A percentile compares a stretch with the other conserved stretches of the same genome.
Conservation (phyloP, 2,329 filamentous ascomycete species). For the Trichoderma lentiforme region DNA sequence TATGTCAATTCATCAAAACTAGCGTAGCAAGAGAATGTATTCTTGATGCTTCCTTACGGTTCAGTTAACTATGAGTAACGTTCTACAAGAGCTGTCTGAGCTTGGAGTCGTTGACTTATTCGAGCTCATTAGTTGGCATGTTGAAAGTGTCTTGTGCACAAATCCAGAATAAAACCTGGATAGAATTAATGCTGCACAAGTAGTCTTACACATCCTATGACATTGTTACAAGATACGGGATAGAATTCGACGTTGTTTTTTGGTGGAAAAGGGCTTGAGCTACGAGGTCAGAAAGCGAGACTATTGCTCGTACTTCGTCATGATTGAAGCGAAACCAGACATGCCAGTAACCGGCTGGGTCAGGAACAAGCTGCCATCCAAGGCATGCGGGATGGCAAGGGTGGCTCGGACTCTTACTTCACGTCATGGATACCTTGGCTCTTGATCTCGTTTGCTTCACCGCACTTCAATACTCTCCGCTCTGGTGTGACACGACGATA, state of each 20-base stretch:
- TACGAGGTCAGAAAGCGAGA: background rate
- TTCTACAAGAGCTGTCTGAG: background rate
- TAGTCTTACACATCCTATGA: background rate
- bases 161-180: background rate
- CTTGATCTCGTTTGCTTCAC: background rate
- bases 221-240: background rate
- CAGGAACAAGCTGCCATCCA: background rate
- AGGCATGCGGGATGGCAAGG: background rate
- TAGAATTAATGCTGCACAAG: background rate
- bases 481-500: slow-evolving; percentile 14
- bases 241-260: too few species aligned
- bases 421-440: background rate
- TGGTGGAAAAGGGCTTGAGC: background rate
- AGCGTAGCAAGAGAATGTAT: background rate
- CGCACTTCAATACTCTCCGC: slow-evolving; percentile 12
- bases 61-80: background rate
- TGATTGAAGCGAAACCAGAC: background rate
- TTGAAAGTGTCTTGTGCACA: background rate
- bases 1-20: background rate
- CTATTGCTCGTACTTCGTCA: background rate
- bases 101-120: background rate
- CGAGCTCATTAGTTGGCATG: background rate
- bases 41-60: background rate
- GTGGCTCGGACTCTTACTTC: slow-evolving; percentile 6
- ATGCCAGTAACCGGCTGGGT: background rate